A percentile compares a stretch with the other conserved stretches of the same genome.
Conservation (phyloP, 305 asterid species). For the Stenogyne calaminthoides region DNA sequence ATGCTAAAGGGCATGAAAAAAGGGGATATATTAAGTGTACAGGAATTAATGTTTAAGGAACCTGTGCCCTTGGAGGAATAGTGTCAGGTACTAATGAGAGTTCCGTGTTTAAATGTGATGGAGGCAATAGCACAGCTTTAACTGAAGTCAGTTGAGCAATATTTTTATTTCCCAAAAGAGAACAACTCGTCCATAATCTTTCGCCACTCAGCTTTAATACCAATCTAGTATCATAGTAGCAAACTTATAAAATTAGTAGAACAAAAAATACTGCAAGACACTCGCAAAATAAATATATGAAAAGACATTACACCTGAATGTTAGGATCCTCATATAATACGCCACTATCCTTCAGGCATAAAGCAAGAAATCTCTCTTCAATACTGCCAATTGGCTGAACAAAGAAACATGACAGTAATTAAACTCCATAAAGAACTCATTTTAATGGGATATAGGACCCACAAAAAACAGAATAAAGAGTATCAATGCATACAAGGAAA, state of each 20-base stretch:
- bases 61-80: constrained; percentile 99
- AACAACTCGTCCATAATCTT: constrained; percentile 77
- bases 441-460: background rate
- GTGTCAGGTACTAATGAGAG: constrained; percentile 89
- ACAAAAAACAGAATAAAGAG: background rate
- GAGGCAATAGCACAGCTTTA: constrained; percentile 73
- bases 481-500: background rate
- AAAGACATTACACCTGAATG: constrained; percentile 62
- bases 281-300: background rate
- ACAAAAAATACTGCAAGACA: constrained; percentile 2
- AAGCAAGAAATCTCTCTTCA: constrained; percentile 78
- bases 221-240: constrained; percentile 57
- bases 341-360: constrained; percentile 92
- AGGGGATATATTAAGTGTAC: constrained; percentile 7
- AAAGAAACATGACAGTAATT: constrained; percentile 31
- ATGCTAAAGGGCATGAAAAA: background rate
- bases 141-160: constrained; percentile 76
- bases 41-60: constrained; percentile 28
- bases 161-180: constrained; percentile 93
- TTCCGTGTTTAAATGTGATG: constrained; percentile 76
- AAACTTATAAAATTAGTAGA: constrained; percentile 24
- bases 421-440: constrained; percentile 1
- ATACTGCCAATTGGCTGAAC: constrained; percentile 82
- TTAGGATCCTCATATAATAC: constrained; percentile 89
- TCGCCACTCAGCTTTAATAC: constrained; percentile 94